These are phyloP conservation scores for Oropetium thomaeum DNA, from an alignment of 176 grass and related monocot genomes.

Conservation along the genomic window DNA sequence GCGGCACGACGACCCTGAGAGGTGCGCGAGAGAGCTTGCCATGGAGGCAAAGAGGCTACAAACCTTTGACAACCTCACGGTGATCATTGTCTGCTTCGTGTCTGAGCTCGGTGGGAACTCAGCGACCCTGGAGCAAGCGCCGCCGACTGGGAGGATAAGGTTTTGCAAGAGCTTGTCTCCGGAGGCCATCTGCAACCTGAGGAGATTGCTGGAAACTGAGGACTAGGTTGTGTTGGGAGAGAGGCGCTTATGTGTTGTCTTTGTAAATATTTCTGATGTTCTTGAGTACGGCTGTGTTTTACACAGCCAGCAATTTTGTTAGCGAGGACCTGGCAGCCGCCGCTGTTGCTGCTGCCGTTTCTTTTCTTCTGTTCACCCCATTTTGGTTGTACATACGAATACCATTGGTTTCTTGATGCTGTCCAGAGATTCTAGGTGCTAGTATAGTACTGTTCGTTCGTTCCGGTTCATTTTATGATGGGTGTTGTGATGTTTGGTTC, in stretches of 20 bases:
- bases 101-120: constrained; percentile 26
- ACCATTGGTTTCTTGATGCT: not conserved
- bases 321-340: not conserved
- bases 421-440: not conserved
- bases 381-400: constrained; percentile 33
- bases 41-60: constrained; percentile 64
- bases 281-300: constrained; percentile 11
- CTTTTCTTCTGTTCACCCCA: not conserved
- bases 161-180: constrained; percentile 70
- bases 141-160: constrained; percentile 7
- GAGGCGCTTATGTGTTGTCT: not conserved
- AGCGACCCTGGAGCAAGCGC: not conserved
- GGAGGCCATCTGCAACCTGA: constrained; percentile 65
- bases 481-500: not conserved
- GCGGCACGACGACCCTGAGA: constrained; percentile 59
- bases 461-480: not conserved
- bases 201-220: constrained; percentile 52
- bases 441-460: not conserved
- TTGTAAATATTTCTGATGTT: constrained; percentile 23
- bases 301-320: constrained; percentile 53
- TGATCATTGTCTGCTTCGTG: constrained; percentile 61
- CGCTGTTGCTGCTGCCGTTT: not conserved
- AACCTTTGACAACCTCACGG: constrained; percentile 74
- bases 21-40: constrained; percentile 62
- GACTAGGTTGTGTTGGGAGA: constrained; percentile 15